Conservation (phyloP, 495 filamentous ascomycete species). For the Lepraria neglecta region DNA sequence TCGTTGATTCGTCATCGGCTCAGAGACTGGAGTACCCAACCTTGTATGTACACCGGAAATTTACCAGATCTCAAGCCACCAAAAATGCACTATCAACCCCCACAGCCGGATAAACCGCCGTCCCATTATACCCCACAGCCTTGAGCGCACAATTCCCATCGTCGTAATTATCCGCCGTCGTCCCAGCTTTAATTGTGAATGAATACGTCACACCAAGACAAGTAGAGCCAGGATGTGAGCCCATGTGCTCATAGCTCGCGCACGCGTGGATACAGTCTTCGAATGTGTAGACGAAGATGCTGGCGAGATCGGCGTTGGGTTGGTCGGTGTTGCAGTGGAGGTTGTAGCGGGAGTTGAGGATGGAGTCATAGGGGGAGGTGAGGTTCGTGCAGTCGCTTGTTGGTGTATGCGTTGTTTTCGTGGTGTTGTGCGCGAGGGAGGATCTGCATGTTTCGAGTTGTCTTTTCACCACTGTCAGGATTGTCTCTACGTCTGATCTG, state of each 20-base stretch:
- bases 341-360: not conserved
- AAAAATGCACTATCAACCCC: constrained; percentile 8
- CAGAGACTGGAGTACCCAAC: no score
- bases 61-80: not conserved
- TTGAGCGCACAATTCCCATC: constrained; percentile 5
- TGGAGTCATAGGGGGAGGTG: not conserved
- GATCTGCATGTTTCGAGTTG: not conserved
- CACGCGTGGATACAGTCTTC: constrained; percentile 7
- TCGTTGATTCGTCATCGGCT: no score
- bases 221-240: not conserved
- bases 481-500: not conserved
- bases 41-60: no score
- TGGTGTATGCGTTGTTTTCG: not conserved
- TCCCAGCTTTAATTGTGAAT: not conserved
- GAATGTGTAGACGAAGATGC: not conserved
- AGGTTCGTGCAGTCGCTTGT: not conserved
- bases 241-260: not conserved
- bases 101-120: not conserved
- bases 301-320: not conserved
- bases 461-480: not conserved
- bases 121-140: not conserved
- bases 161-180: no score
- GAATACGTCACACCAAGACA: not conserved
- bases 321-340: constrained; percentile 1
- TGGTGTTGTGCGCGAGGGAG: no score